phyloP scores from a whole-genome alignment of 2,329 filamentous ascomycete species.

The Leptodontidium sp. region DNA sequence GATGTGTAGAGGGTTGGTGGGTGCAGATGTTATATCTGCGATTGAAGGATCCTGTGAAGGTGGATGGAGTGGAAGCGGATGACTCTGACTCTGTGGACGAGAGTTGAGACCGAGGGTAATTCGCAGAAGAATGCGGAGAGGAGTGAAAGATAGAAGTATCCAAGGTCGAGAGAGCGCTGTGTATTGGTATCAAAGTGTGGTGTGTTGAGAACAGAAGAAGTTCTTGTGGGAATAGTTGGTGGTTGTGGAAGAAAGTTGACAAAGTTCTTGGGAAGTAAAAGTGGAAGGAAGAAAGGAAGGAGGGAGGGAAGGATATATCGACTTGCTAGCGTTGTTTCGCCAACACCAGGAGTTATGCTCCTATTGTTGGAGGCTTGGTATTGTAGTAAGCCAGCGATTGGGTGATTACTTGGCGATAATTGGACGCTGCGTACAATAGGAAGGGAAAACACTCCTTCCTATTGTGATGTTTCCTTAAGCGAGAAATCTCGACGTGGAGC shows the following conservation, averaged over 20 bases:
- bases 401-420: no score
- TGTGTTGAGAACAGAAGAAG: no score
- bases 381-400: not conserved
- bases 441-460: not conserved
- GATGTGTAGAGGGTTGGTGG: not conserved
- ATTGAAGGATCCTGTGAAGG: not conserved
- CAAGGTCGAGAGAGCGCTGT: no score
- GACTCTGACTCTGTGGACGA: not conserved
- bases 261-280: not conserved
- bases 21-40: not conserved
- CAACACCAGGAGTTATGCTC: not conserved
- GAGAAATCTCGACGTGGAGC: not conserved
- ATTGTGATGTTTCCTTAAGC: slow-evolving; percentile 11
- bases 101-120: not conserved
- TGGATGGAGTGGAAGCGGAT: not conserved
- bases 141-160: no score
- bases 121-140: no score
- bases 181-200: no score
- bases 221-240: no score
- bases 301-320: not conserved
- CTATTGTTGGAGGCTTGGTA: not conserved
- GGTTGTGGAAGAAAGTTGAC: no score
- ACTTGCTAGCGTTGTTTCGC: not conserved
- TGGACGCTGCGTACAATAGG: not conserved
- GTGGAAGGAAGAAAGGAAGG: slow-evolving; percentile 2